These are phyloP conservation scores for Choricystis sp. DNA, from an alignment of 139 green algal species.

Conservation along the genomic window DNA sequence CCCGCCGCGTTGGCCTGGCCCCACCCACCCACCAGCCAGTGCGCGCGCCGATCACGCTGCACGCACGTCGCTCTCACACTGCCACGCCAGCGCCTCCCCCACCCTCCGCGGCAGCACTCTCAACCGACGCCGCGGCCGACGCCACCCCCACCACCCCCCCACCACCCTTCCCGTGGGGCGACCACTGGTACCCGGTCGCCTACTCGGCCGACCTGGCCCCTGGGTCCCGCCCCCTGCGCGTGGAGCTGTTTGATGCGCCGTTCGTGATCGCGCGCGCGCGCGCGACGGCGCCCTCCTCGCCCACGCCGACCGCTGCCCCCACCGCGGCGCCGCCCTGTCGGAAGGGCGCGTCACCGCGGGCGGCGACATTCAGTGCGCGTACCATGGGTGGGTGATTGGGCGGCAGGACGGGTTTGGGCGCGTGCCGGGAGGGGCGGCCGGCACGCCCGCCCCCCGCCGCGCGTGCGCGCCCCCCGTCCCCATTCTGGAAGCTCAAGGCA, in stretches of 20 bases:
- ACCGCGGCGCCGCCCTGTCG: neutral
- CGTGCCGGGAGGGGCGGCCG: too few species aligned
- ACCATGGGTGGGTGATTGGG: conserved; percentile 1
- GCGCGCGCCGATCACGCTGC: too few species aligned
- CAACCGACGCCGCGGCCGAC: neutral
- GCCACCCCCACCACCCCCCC: too few species aligned
- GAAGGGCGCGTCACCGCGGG: neutral
- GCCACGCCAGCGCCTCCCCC: too few species aligned
- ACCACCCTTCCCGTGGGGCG: neutral
- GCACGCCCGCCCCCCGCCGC: neutral
- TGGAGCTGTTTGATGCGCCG: conserved; percentile 12
- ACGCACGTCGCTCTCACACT: too few species aligned
- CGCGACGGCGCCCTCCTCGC: neutral
- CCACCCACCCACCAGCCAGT: too few species aligned
- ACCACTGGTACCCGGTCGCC: conserved; percentile 6
- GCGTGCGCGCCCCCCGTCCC: conserved; percentile 11
- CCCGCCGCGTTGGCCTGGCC: too few species aligned
- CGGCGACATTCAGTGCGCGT: neutral
- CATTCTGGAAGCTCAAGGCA: conserved; percentile 8
- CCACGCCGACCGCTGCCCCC: neutral
- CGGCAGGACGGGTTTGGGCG: neutral
- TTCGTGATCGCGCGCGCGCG: conserved; percentile 4
- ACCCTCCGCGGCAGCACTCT: too few species aligned
- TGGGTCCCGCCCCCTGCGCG: conserved; percentile 6
- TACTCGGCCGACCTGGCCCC: conserved; percentile 7